phyloP scores from a whole-genome alignment of 257 asterid genomes.

The Solanum infundibuliforme region DNA sequence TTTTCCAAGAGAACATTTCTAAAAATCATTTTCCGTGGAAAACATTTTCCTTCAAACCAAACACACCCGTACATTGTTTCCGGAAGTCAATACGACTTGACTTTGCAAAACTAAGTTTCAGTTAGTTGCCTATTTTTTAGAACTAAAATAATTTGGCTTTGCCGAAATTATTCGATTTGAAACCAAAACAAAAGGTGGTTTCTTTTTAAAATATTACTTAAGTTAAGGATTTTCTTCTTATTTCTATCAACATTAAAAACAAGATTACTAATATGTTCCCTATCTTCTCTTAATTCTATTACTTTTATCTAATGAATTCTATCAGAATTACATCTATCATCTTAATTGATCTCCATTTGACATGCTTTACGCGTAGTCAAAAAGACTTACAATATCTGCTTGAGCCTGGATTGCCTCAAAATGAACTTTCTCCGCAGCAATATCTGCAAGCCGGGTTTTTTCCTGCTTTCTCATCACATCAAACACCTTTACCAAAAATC shows the following conservation, averaged over 20 bases:
- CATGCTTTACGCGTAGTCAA: neutral
- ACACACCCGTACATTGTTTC: neutral
- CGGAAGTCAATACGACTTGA: neutral
- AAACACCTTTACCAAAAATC: conserved; percentile 39
- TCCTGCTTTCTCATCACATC: conserved; percentile 92
- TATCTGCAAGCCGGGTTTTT: conserved; percentile 54
- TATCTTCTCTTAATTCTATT: too few relatives aligned
- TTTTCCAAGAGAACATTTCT: too few relatives aligned
- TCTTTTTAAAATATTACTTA: neutral
- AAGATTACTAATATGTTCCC: neutral
- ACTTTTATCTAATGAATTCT: neutral
- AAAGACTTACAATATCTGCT: conserved; percentile 61
- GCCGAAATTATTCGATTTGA: neutral
- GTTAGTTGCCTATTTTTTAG: neutral
- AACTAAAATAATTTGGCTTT: neutral
- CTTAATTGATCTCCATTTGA: neutral
- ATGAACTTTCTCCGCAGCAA: conserved; percentile 75
- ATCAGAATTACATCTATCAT: neutral
- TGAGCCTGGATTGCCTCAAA: conserved; percentile 69
- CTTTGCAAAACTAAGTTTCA: neutral
- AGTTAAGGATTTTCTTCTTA: neutral
- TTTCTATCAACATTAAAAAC: neutral
- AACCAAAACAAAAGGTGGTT: neutral
- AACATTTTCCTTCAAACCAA: too few relatives aligned
- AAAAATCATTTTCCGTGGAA: too few relatives aligned